phyloP scores from a whole-genome alignment of 192 early-diverging fungal genomes.

The Chytriomyces sp. region DNA sequence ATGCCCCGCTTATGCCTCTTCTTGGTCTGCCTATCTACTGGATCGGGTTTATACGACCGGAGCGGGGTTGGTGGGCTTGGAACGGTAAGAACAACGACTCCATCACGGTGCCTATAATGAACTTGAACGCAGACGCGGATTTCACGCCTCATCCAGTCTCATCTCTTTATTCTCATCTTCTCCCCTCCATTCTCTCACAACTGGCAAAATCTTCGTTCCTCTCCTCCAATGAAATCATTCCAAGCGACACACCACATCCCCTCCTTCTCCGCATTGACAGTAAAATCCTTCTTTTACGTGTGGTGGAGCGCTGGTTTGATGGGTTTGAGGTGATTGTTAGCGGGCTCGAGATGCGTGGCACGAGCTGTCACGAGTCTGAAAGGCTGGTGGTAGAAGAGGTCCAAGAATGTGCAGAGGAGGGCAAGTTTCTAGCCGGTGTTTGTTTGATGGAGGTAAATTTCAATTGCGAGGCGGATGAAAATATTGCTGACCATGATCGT shows the following conservation, averaged over 20 bases:
- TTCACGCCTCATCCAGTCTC: slow-evolving; percentile 37
- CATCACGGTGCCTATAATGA: background rate
- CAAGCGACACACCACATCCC: slow-evolving; percentile 7
- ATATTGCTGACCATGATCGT: background rate
- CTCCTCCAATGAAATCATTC: slow-evolving; percentile 13
- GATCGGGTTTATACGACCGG: slow-evolving; percentile 44
- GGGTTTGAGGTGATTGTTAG: slow-evolving; percentile 32
- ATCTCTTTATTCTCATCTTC: slow-evolving; percentile 35
- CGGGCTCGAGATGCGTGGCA: slow-evolving; percentile 45
- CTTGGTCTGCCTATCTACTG: slow-evolving; percentile 46
- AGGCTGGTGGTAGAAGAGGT: slow-evolving; percentile 42
- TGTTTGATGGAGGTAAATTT: slow-evolving; percentile 13
- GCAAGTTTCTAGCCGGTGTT: slow-evolving; percentile 3
- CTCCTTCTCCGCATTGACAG: slow-evolving; percentile 40
- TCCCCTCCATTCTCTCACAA: slow-evolving; percentile 33
- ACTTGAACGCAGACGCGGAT: slow-evolving; percentile 30
- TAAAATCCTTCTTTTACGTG: slow-evolving; percentile 38
- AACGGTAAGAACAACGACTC: slow-evolving; percentile 24
- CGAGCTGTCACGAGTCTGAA: slow-evolving; percentile 50
- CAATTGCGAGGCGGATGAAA: background rate
- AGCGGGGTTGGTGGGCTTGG: slow-evolving; percentile 39
- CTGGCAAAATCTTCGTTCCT: slow-evolving; percentile 14
- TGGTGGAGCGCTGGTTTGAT: slow-evolving; percentile 43
- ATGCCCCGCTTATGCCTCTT: slow-evolving; percentile 43
- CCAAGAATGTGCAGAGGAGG: slow-evolving; percentile 24